These are phyloP conservation scores for Bretschneidera sinensis DNA, from an alignment of 345 rosid genomes.

Conservation along the genomic window DNA sequence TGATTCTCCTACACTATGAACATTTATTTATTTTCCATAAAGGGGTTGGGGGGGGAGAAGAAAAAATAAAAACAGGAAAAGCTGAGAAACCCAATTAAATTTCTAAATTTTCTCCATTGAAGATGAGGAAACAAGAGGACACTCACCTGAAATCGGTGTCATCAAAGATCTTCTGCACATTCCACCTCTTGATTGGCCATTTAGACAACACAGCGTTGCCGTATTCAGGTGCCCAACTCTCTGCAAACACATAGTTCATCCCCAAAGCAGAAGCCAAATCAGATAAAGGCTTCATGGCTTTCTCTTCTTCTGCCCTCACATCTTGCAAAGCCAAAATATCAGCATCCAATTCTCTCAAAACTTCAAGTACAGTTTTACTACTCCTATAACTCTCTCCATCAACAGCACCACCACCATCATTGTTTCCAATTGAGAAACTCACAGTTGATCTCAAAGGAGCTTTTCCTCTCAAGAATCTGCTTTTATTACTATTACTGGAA, in stretches of 20 bases:
- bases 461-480: constrained; percentile 32
- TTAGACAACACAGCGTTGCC: constrained; percentile 87
- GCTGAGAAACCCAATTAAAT: background rate
- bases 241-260: constrained; percentile 88
- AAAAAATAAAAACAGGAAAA: background rate
- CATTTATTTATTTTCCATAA: no score
- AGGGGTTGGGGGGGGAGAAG: background rate
- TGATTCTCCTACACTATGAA: no score
- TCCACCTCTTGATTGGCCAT: constrained; percentile 78
- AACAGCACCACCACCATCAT: constrained; percentile 7
- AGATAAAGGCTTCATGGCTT: constrained; percentile 86
- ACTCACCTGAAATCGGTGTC: constrained; percentile 80
- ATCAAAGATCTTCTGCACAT: constrained; percentile 76
- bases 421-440: constrained; percentile 24
- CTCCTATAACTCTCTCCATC: constrained; percentile 26
- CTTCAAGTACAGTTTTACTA: constrained; percentile 62
- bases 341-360: constrained; percentile 71
- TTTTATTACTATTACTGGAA: constrained; percentile 7
- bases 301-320: constrained; percentile 94
- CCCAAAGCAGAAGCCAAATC: constrained; percentile 85
- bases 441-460: constrained; percentile 34
- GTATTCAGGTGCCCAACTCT: constrained; percentile 99
- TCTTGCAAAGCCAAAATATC: constrained; percentile 90
- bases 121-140: background rate
- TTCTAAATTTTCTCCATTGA: no score